phyloP scores from a whole-genome alignment of 2,329 filamentous ascomycete genomes.

The Verticillium tricorpus region DNA sequence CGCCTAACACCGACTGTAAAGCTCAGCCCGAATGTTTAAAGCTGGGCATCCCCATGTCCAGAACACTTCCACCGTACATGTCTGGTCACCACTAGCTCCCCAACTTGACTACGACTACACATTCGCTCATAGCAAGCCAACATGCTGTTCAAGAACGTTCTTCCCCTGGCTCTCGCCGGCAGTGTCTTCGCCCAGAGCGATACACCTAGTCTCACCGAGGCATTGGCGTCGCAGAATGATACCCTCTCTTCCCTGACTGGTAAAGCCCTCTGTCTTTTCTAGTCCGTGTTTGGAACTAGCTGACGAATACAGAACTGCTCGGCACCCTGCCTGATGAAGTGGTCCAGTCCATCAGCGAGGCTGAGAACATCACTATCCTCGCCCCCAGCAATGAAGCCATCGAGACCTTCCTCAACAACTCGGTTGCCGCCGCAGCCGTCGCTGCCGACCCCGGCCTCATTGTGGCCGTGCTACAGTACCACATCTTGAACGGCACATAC shows the following conservation, averaged over 20 bases:
- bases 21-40: neutral
- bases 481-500: constrained; percentile 49
- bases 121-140: constrained; percentile 3
- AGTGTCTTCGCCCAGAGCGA: constrained; percentile 13
- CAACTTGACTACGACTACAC: constrained; percentile 13
- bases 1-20: neutral
- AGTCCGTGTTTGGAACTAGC: neutral
- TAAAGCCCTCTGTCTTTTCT: neutral
- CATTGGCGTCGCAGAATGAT: constrained; percentile 19
- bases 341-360: constrained; percentile 4
- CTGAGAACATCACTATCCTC: constrained; percentile 49
- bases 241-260: constrained; percentile 19
- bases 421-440: constrained; percentile 15
- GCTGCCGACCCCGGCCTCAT: constrained; percentile 16
- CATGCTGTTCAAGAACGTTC: constrained; percentile 11
- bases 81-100: neutral
- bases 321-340: constrained; percentile 11
- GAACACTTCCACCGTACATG: accelerated
- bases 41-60: neutral
- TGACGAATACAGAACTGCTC: constrained; percentile 15
- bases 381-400: constrained; percentile 49
- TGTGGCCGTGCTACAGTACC: constrained; percentile 47
- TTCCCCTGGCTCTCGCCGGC: constrained; percentile 14
- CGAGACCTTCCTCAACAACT: constrained; percentile 21
- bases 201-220: constrained; percentile 16